Conservation (phyloP, 176 grass and related monocot species). For the Leersia perrieri region DNA sequence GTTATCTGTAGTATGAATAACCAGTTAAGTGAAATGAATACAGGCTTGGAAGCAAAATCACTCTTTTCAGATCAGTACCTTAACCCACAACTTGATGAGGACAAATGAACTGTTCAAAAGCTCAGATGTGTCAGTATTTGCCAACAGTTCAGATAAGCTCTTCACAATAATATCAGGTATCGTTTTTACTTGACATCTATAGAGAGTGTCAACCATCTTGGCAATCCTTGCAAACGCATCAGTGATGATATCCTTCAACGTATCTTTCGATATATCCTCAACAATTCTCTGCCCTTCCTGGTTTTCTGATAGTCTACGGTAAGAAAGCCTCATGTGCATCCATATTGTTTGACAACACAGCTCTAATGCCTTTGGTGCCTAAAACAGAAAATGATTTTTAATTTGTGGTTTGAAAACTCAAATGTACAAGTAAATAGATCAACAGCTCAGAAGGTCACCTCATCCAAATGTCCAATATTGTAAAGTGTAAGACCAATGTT, state of each 20-base stretch:
- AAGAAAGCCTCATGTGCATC: conserved; percentile 31
- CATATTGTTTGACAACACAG: conserved; percentile 67
- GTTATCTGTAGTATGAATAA: conserved; percentile 43
- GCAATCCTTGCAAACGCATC: conserved; percentile 56
- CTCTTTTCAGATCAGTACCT: conserved; percentile 47
- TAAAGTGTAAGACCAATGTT: conserved; percentile 65
- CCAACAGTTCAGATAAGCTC: conserved; percentile 59
- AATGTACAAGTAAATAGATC: conserved; percentile 5
- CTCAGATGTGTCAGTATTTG: conserved; percentile 27
- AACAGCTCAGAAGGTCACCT: conserved; percentile 53
- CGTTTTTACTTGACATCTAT: conserved; percentile 47
- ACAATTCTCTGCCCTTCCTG: not conserved
- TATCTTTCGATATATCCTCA: conserved; percentile 17
- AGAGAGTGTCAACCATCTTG: conserved; percentile 50
- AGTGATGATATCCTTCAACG: conserved; percentile 45
- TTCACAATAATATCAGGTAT: conserved; percentile 46
- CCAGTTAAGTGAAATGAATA: conserved; percentile 24
- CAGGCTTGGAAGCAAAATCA: not conserved
- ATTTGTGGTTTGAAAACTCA: not conserved
- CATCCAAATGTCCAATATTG: conserved; percentile 54
- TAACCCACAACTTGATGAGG: conserved; percentile 79
- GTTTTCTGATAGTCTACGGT: conserved; percentile 22
- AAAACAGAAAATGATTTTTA: conserved; percentile 30
- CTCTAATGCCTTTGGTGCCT: conserved; percentile 58
- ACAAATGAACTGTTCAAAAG: conserved; percentile 41